Evolutionary conservation across 2,329 filamentous ascomycete species (phyloP), one percentile per base, ranked within the genome.

Genomic region (Thyridium curvatum): DNA sequence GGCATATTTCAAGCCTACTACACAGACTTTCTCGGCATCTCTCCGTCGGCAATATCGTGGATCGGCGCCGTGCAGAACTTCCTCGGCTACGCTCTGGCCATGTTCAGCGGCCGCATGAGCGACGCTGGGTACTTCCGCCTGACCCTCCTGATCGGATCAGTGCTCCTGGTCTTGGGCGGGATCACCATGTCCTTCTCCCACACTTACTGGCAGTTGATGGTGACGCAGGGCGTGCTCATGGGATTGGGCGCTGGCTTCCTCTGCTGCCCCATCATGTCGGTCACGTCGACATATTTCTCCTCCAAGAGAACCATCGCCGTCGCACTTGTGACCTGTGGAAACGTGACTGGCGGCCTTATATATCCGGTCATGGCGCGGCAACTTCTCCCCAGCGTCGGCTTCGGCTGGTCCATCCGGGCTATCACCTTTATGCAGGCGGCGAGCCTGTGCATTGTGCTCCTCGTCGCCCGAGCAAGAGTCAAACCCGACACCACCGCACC

Each of bases 341-440:
- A 49, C 12, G 56, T 55, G 2, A 56, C 54, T 2, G 62, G 64
- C 8, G 64, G 64, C 0, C 48, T 68, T 3, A 43, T 68, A 2
- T 62, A 60, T 37, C 63, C 64, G 3, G 48, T 54, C n/a, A 52
- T 66, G 16, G 55, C 61, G 4, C 51, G 62, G 13, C 47, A 52
- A 38, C 46, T 65, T n/a, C 44, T 65, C 18, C 53, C 52, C 9
- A 43, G 46, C 26, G 48, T 64, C 16, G 61, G 61, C 4, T 65
- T 65, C 40, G 46, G 45, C 12, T 65, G 61, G 62, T 57, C 63
- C 0, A 47, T 65, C 31, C 50, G 62, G 6, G 53, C 60, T 7
- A 50, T 71, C 15, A 64, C 61, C 2, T 63, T 69, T 39, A 51
- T 71, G 31, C 56, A 64, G 31, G 43, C 65, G 2, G 51, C 50